phyloP scores from a whole-genome alignment of 495 filamentous ascomycete species.

The Aspergillus ellipticus region DNA sequence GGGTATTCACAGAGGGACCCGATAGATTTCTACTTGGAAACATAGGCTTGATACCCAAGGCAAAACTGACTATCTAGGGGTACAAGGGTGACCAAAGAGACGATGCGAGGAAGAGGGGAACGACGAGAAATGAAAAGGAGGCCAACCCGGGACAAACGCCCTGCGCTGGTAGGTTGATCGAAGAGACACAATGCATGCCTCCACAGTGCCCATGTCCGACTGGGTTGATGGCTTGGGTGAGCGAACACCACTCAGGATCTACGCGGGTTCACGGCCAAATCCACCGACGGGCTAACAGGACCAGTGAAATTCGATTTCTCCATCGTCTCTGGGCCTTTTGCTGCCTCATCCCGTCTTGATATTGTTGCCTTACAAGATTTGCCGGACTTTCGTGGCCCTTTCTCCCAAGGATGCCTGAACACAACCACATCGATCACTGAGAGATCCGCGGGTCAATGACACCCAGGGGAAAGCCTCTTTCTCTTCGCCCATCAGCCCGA shows the following conservation, averaged over 20 bases:
- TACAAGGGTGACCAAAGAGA: background rate
- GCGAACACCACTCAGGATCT: conserved; percentile 17
- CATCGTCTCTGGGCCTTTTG: conserved; percentile 10
- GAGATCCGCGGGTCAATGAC: conserved; percentile 9
- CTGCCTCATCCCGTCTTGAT: conserved; percentile 15
- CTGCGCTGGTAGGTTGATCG: conserved; percentile 19
- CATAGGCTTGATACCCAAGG: background rate
- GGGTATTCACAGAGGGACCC: background rate
- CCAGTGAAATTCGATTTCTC: conserved; percentile 13
- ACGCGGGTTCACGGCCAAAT: conserved; percentile 17
- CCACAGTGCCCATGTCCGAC: conserved; percentile 6
- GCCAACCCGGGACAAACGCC: conserved; percentile 5
- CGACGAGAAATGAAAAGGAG: conserved; percentile 6
- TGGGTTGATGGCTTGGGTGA: conserved; percentile 12
- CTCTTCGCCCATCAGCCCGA: conserved; percentile 15
- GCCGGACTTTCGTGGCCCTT: conserved; percentile 1
- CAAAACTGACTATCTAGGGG: background rate
- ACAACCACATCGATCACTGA: conserved; percentile 6
- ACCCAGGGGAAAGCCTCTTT: conserved; percentile 2
- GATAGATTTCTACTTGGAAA: background rate
- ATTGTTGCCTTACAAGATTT: conserved; percentile 18
- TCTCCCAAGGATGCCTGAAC: conserved; percentile 9
- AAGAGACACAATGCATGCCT: conserved; percentile 10
- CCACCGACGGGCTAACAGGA: conserved; percentile 13
- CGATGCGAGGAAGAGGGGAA: conserved; percentile 4